Base-by-base conservation (phyloP, 805 yeast genomes). In the Sugiyamaella boreocaroliniensis region DNA sequence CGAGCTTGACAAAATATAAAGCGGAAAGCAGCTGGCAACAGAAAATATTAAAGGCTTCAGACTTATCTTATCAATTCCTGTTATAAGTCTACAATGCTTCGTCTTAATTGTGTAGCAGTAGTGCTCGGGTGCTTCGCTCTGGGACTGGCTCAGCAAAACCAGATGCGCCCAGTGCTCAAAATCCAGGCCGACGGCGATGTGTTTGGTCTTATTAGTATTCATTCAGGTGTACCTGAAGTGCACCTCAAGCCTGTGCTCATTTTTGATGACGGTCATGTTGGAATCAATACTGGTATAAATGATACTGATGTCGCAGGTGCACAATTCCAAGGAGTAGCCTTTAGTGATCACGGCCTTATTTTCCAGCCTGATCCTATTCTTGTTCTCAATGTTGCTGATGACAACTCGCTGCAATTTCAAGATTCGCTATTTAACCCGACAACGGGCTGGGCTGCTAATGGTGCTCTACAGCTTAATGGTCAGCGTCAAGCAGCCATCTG, bases 321-420 rank as follows among this genome's bases (percentile, higher is more conserved):
- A 6, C 61, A 56, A 45, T 63, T 64, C 50, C 56, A 57, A 40
- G 63, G 60, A 3, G 57, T 62, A 11, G 37, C 55, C 29, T 45
- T 63, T 48, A 54, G 56, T 22, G 65, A 63, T 48, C 62, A 58
- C 50, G 60, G 61, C 14, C 52, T 63, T 5, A 42, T 64, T 15
- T 20, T 63, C 29, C 62, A 58, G 40, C 66, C 66, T 4, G 63
- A 61, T 53, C 67, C 67, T 1, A 50, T 61, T 32, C 51, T 47
- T 16, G 54, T 54, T 5, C 52, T 64, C 26, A 61, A 61, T 48
- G 44, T 59, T 15, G 53, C 54, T 47, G 58, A 54, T 15, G 55
- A 61, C 32, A 57, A 56, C 40, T 55, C 62, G 16, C 37, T 57
- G 11, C 50, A 55, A 34, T 52, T 63, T 20, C 58, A 56, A 49